These are phyloP conservation scores for Monascus ruber DNA, from an alignment of 2,329 filamentous ascomycete genomes.

Conservation along the genomic window DNA sequence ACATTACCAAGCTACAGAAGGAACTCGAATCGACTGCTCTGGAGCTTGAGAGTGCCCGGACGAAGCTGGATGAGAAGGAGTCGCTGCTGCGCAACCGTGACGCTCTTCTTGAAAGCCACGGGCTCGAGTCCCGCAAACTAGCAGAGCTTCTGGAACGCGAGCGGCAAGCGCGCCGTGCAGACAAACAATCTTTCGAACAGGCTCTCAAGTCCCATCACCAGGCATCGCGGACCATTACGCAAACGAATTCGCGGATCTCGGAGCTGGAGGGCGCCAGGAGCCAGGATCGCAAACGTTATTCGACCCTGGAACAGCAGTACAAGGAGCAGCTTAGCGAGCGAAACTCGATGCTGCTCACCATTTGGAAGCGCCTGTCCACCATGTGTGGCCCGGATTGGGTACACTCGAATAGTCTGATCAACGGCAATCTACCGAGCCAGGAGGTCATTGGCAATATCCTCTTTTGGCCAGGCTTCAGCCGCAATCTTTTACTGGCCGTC, in stretches of 20 bases:
- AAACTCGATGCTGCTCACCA: slow-evolving; percentile 72
- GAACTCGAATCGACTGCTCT: slow-evolving; percentile 75
- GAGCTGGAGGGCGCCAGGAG: slow-evolving; percentile 75
- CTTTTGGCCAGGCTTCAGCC: slow-evolving; percentile 65
- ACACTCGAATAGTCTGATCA: slow-evolving; percentile 77
- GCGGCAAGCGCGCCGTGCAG: slow-evolving; percentile 69
- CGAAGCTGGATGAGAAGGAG: slow-evolving; percentile 78
- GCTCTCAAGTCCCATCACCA: slow-evolving; percentile 80
- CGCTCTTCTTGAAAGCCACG: slow-evolving; percentile 74
- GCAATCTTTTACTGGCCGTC: slow-evolving; percentile 76
- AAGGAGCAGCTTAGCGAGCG: slow-evolving; percentile 82
- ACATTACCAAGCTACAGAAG: slow-evolving; percentile 74
- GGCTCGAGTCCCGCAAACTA: slow-evolving; percentile 72
- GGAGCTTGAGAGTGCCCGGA: slow-evolving; percentile 68
- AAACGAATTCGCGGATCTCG: slow-evolving; percentile 70
- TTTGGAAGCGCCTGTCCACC: slow-evolving; percentile 80
- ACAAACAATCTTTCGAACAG: slow-evolving; percentile 78
- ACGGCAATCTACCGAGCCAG: slow-evolving; percentile 72
- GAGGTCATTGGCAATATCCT: slow-evolving; percentile 80
- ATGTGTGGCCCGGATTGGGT: slow-evolving; percentile 89
- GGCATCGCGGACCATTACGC: slow-evolving; percentile 71
- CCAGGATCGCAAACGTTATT: slow-evolving; percentile 66
- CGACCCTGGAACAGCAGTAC: slow-evolving; percentile 64
- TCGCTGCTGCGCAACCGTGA: slow-evolving; percentile 83
- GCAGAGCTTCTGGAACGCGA: slow-evolving; percentile 87